Evolutionary conservation across 768 basidiomycete species (phyloP).

Genomic region (Termitomyces sp.): DNA sequence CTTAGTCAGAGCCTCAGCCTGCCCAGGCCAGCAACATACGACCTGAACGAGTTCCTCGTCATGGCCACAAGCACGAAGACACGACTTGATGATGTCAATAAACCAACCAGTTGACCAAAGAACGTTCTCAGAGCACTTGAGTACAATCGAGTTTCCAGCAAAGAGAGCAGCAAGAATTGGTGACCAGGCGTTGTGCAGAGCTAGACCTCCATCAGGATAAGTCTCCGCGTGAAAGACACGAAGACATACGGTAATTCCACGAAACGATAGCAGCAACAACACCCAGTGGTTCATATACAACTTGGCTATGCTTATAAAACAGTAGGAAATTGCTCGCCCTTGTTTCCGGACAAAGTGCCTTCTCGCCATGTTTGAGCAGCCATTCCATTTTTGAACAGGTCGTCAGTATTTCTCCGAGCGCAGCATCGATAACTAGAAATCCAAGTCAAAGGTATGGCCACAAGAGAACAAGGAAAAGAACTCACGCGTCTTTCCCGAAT

Average conservation of each 20-base stretch:
- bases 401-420: conserved; percentile 91
- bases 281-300: conserved; percentile 88
- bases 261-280: conserved; percentile 91
- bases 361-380: conserved; percentile 83
- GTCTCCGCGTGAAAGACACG: background rate
- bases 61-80: conserved; percentile 77
- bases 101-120: conserved; percentile 89
- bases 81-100: conserved; percentile 69
- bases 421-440: conserved; percentile 79
- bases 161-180: conserved; percentile 90
- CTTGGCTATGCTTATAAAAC: conserved; percentile 70
- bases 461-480: conserved; percentile 8
- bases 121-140: conserved; percentile 92
- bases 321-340: conserved; percentile 64
- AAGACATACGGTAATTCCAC: conserved; percentile 80
- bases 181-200: conserved; percentile 90
- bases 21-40: conserved; percentile 84
- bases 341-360: conserved; percentile 64
- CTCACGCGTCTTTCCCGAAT: conserved; percentile 93
- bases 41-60: conserved; percentile 86
- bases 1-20: conserved; percentile 76
- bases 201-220: conserved; percentile 28
- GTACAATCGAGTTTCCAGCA: conserved; percentile 81
- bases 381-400: conserved; percentile 94
- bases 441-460: background rate